Base-by-base conservation (phyloP, 2,329 filamentous ascomycete genomes). In the Verticillium nonalfalfae region DNA sequence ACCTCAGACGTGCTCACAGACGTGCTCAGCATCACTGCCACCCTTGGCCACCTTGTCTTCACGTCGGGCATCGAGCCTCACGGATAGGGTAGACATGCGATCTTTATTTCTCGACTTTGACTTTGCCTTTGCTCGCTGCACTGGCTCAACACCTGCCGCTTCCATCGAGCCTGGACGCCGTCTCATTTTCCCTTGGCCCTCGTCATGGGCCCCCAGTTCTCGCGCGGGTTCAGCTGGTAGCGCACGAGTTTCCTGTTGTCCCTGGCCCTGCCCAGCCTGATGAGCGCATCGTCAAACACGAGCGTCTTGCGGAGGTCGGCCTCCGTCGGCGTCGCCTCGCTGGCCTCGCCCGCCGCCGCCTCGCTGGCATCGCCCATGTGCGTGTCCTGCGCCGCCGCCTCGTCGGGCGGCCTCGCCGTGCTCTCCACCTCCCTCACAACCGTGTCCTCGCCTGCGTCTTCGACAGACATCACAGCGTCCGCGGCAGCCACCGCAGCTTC, bases 141-240 rank as follows among this genome's bases (percentile, higher is more conserved):
- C 26, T 26, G 26, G 26, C 2, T 26, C 26, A 26, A 26, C 3
- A 26, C 26, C 26, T 26, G 26, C 26, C 4, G 26, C 26, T 26
- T 26, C 26, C 26, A 26, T n/a, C 26, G 26, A 26, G 26, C 26
- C 26, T n/a, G n/a, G n/a, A n/a, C 26, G 3, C 26, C 26, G 4
- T 26, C 85, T 92, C 73, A 94, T 80, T 74, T 73, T n/a, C 77
- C 79, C 66, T 74, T 80, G 33, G 84, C 84, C 66, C 79, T 78
- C 59, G 77, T 79, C 85, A 96, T 86, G 1, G 95, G 95, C 0
- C 95, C 95, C 95, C 95, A 99, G 73, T 98, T 95, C 70, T 92
- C 88, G 63, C 89, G 81, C 56, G 95, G 95, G 72, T 98, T 98
- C 63, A 88, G 78, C 78, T 97, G 95, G 74, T 97, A 99, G 65